phyloP scores from a whole-genome alignment of 306 rosid species.

The Cicer yamashitae region DNA sequence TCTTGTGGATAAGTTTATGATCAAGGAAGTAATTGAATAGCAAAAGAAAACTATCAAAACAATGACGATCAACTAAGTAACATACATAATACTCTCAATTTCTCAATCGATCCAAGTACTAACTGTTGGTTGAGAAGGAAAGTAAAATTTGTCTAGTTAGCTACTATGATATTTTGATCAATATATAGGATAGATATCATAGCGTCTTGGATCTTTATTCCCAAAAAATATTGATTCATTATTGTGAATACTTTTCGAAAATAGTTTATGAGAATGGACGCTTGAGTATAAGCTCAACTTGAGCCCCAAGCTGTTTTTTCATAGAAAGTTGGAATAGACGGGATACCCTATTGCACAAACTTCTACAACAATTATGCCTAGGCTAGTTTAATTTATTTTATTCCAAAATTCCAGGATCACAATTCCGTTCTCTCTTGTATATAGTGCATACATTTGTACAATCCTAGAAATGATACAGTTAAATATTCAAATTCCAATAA shows the following conservation, averaged over 20 bases:
- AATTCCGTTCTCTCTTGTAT: not conserved
- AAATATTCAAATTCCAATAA: constrained; percentile 2
- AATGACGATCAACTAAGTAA: constrained; percentile 5
- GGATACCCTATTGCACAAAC: not conserved
- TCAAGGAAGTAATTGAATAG: constrained; percentile 4
- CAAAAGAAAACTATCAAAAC: constrained; percentile 27
- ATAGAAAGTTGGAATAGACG: not conserved
- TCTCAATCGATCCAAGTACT: constrained; percentile 16
- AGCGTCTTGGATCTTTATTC: not conserved
- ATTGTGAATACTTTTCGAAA: constrained; percentile 16
- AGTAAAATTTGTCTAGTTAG: constrained; percentile 1
- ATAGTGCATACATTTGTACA: not conserved
- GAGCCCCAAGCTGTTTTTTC: not conserved
- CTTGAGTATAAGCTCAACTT: not conserved
- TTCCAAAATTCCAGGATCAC: not conserved
- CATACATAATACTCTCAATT: constrained; percentile 19
- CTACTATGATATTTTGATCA: constrained; percentile 12
- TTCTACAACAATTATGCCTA: not conserved
- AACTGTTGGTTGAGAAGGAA: constrained; percentile 5
- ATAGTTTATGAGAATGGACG: not conserved
- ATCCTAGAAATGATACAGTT: not conserved
- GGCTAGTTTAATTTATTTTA: not conserved
- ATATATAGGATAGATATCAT: constrained; percentile 1
- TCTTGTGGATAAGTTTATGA: constrained; percentile 27
- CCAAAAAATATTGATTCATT: constrained; percentile 10